phyloP scores from a whole-genome alignment of 2,329 filamentous ascomycete species.

The Plectosphaerella cucumerina region DNA sequence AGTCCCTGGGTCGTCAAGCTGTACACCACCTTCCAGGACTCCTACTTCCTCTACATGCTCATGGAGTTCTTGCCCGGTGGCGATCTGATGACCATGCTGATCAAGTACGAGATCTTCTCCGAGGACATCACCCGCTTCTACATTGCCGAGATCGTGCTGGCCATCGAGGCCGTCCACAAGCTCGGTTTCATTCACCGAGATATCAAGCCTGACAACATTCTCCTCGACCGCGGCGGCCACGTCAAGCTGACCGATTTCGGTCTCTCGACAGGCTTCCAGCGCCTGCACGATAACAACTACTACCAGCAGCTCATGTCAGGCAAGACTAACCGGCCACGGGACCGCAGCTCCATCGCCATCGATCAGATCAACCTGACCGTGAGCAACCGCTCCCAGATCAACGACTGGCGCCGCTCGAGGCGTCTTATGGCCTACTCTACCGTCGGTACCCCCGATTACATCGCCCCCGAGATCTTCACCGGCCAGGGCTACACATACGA shows the following conservation, averaged over 20 bases:
- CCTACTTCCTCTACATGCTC: constrained; percentile 94
- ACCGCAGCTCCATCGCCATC: constrained; percentile 90
- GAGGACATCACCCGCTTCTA: constrained; percentile 99
- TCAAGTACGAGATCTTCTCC: constrained; percentile 99
- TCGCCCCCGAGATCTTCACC: constrained; percentile 96
- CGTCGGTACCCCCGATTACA: constrained; percentile 97
- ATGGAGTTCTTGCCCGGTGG: constrained; percentile 99
- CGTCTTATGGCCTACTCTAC: constrained; percentile 97
- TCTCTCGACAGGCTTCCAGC: constrained; percentile 95
- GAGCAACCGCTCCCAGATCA: constrained; percentile 95
- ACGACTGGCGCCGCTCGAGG: constrained; percentile 96
- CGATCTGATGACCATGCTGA: constrained; percentile 99
- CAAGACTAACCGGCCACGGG: constrained; percentile 62
- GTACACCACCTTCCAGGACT: constrained; percentile 96
- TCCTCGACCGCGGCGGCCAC: constrained; percentile 90
- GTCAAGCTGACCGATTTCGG: constrained; percentile 99
- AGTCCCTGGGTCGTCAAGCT: constrained; percentile 99
- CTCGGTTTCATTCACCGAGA: constrained; percentile 98
- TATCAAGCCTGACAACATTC: constrained; percentile 98
- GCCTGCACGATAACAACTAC: constrained; percentile 96
- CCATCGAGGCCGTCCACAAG: constrained; percentile 98
- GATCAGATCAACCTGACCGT: constrained; percentile 98
- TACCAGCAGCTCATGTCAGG: constrained; percentile 88
- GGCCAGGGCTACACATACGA: constrained; percentile 94
- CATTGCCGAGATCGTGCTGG: constrained; percentile 95